A percentile compares a stretch with the other conserved stretches of the same genome.
Evolutionary conservation across 495 filamentous ascomycete genomes (phyloP).

Genomic region (Aspergillus ostianus): DNA sequence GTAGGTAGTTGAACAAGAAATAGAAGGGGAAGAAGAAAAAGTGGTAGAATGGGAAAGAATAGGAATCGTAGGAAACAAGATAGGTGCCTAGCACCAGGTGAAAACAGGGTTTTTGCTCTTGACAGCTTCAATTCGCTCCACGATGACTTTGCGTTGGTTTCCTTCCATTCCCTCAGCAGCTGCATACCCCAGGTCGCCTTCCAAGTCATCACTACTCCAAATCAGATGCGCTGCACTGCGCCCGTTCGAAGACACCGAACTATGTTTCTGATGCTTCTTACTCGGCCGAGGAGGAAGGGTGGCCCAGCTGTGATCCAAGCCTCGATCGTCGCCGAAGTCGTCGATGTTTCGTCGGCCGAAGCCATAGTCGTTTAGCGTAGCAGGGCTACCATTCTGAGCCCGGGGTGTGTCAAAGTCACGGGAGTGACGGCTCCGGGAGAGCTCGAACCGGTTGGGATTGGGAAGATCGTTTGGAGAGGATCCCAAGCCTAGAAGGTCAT

Average conservation of each 20-base stretch:
- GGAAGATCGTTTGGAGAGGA: slow-evolving; percentile 67
- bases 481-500: slow-evolving; percentile 73
- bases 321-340: slow-evolving; percentile 26
- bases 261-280: slow-evolving; percentile 41
- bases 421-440: slow-evolving; percentile 54
- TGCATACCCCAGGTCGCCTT: slow-evolving; percentile 91
- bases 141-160: slow-evolving; percentile 87
- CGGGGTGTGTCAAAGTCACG: slow-evolving; percentile 40
- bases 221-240: slow-evolving; percentile 34
- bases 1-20: slow-evolving; percentile 2
- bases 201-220: slow-evolving; percentile 71
- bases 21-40: slow-evolving; percentile 6
- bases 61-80: slow-evolving; percentile 4
- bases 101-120: slow-evolving; percentile 95
- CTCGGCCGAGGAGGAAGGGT: slow-evolving; percentile 33
- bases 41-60: slow-evolving; percentile 2
- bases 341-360: slow-evolving; percentile 31
- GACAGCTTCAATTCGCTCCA: slow-evolving; percentile 90
- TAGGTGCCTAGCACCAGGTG: slow-evolving; percentile 68
- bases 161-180: slow-evolving; percentile 92
- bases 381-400: slow-evolving; percentile 37
- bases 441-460: slow-evolving; percentile 81
- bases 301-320: slow-evolving; percentile 41
- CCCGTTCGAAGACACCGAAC: slow-evolving; percentile 36
- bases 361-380: slow-evolving; percentile 33